Conservation (phyloP, 140 eudicot species). For the Flaveria floridana region DNA sequence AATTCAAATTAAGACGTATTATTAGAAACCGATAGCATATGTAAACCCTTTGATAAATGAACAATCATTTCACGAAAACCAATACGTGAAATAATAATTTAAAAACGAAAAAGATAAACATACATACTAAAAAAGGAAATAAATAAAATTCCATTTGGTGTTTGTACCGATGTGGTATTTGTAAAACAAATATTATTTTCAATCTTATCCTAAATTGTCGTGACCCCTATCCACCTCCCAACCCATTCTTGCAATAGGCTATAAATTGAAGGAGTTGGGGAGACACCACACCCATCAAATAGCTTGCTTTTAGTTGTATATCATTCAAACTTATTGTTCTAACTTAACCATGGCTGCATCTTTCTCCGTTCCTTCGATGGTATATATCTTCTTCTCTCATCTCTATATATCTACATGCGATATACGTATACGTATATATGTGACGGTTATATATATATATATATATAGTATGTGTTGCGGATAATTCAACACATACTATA, state of each 20-base stretch:
- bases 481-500: neutral
- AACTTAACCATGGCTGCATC: conserved; percentile 72
- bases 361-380: conserved; percentile 88
- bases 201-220: conserved; percentile 23
- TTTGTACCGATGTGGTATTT: neutral
- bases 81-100: no score
- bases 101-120: neutral
- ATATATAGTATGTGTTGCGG: neutral
- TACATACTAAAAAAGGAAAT: neutral
- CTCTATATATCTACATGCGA: neutral
- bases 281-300: conserved; percentile 24
- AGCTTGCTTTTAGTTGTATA: conserved; percentile 31
- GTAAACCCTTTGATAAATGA: no score
- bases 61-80: no score
- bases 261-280: conserved; percentile 45
- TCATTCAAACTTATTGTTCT: conserved; percentile 41
- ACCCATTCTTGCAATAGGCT: conserved; percentile 34
- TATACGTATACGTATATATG: neutral
- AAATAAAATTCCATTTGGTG: neutral
- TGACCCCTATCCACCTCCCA: conserved; percentile 21
- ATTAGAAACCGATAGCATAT: no score
- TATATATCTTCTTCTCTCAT: conserved; percentile 17
- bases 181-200: neutral
- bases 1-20: no score
- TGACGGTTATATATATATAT: neutral